These are phyloP conservation scores for Colletotrichum sansevieriae DNA, from an alignment of 2,329 filamentous ascomycete genomes.

Conservation along the genomic window DNA sequence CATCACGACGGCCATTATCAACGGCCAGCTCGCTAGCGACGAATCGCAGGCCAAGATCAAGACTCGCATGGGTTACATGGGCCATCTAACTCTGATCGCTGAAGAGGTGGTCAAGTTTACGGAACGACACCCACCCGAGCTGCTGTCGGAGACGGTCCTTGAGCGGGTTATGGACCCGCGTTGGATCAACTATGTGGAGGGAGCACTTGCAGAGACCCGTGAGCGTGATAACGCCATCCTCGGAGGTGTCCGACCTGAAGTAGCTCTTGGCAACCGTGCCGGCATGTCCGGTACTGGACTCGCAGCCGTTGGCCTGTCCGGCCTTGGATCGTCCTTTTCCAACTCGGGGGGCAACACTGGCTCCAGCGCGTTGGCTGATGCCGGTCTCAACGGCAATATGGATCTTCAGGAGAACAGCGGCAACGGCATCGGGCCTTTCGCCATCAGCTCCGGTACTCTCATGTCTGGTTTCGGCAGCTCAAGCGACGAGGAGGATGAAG, in stretches of 20 bases:
- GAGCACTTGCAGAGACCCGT: conserved; percentile 90
- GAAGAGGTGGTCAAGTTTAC: conserved; percentile 99
- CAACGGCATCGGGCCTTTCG: conserved; percentile 78
- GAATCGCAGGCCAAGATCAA: conserved; percentile 85
- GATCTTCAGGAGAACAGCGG: conserved; percentile 75
- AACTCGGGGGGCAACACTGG: conserved; percentile 43
- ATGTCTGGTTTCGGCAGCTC: conserved; percentile 94
- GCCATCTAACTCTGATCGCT: conserved; percentile 94
- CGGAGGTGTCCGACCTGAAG: conserved; percentile 92
- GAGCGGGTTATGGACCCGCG: conserved; percentile 90
- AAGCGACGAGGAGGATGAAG: conserved; percentile 96
- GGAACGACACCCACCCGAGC: conserved; percentile 89
- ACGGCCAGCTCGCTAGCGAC: conserved; percentile 89
- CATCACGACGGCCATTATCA: conserved; percentile 91
- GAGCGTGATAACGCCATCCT: conserved; percentile 99
- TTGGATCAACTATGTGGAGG: conserved; percentile 96
- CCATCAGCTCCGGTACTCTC: conserved; percentile 79
- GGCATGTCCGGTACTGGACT: conserved; percentile 61
- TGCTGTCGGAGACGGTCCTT: conserved; percentile 85
- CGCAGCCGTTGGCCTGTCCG: conserved; percentile 57
- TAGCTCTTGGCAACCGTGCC: conserved; percentile 84
- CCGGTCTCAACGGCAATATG: conserved; percentile 58
- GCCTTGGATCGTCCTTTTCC: conserved; percentile 53
- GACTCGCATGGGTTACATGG: conserved; percentile 98
- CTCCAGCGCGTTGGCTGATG: conserved; percentile 41